phyloP scores from a whole-genome alignment of 805 yeast species.

The Candida succiphila region DNA sequence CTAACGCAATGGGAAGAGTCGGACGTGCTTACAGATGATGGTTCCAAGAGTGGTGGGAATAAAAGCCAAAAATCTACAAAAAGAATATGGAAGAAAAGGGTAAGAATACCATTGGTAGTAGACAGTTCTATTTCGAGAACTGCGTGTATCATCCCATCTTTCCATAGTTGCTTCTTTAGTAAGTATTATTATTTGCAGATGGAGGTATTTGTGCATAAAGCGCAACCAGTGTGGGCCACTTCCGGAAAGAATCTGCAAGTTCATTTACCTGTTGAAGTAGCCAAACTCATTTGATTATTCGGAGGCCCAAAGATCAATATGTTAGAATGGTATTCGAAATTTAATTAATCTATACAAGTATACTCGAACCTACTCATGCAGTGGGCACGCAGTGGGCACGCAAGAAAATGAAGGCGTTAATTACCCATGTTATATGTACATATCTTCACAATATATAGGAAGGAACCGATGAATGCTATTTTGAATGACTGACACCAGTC shows the following conservation, averaged over 20 bases:
- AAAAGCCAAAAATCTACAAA: not conserved
- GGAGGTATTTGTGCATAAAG: slow-evolving; percentile 8
- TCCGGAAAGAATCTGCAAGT: slow-evolving; percentile 2
- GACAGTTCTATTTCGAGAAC: slow-evolving; percentile 7
- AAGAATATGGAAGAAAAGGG: not conserved
- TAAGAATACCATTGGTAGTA: slow-evolving; percentile 7
- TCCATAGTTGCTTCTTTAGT: slow-evolving; percentile 10
- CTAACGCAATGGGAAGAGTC: slow-evolving; percentile 4
- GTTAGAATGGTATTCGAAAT: too few species aligned
- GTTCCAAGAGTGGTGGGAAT: not conserved
- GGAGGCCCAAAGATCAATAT: too few species aligned
- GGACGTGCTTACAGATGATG: too few species aligned
- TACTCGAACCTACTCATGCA: too few species aligned
- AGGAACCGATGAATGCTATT: too few species aligned
- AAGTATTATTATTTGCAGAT: slow-evolving; percentile 11
- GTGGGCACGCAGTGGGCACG: too few species aligned
- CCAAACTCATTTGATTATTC: slow-evolving; percentile 6
- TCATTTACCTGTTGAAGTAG: slow-evolving; percentile 13
- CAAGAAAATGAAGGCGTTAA: not conserved
- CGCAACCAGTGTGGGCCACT: not conserved
- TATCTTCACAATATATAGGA: too few species aligned
- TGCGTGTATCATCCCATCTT: slow-evolving; percentile 11
- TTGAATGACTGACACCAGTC: too few species aligned
- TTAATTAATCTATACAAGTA: too few species aligned
- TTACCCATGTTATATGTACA: too few species aligned